These are phyloP conservation scores for Citrullus mucosospermus DNA, from an alignment of 306 rosid genomes.

Conservation along the genomic window DNA sequence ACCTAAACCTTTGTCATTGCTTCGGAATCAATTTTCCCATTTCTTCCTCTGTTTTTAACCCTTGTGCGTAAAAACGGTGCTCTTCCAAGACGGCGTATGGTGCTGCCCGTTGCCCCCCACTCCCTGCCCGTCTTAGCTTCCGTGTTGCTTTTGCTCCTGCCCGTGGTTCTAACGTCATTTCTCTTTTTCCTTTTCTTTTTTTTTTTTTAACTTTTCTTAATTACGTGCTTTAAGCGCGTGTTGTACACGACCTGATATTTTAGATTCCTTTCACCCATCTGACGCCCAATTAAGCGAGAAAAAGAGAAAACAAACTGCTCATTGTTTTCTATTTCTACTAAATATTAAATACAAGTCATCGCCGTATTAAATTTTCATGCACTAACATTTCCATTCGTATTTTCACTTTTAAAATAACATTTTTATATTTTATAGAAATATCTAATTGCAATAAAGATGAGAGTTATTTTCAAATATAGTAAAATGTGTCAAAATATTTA, in stretches of 20 bases:
- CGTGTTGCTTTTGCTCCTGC: constrained; percentile 31
- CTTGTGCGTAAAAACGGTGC: constrained; percentile 12
- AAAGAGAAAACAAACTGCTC: background rate
- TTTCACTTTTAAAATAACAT: too few relatives aligned
- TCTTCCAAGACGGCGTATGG: constrained; percentile 16
- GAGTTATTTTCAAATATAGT: too few relatives aligned
- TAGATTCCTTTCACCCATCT: background rate
- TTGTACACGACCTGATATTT: background rate
- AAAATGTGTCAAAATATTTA: too few relatives aligned
- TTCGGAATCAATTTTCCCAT: background rate
- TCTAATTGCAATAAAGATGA: too few relatives aligned
- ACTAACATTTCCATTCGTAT: too few relatives aligned
- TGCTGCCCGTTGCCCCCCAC: constrained; percentile 72
- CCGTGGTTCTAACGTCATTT: constrained; percentile 19
- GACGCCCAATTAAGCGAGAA: background rate
- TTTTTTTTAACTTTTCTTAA: background rate
- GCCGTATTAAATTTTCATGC: too few relatives aligned
- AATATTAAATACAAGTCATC: too few relatives aligned
- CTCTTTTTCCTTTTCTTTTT: background rate
- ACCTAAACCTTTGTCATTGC: background rate
- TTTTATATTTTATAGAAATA: too few relatives aligned
- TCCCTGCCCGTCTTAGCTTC: constrained; percentile 48
- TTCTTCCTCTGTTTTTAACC: background rate
- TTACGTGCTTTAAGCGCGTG: background rate
- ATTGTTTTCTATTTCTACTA: background rate